Percentiles rank a stretch among this genome's conserved stretches.
These are phyloP conservation scores for Phytophthora hibernalis DNA, from an alignment of 352 stramenopile genomes.

Conservation along the genomic window DNA sequence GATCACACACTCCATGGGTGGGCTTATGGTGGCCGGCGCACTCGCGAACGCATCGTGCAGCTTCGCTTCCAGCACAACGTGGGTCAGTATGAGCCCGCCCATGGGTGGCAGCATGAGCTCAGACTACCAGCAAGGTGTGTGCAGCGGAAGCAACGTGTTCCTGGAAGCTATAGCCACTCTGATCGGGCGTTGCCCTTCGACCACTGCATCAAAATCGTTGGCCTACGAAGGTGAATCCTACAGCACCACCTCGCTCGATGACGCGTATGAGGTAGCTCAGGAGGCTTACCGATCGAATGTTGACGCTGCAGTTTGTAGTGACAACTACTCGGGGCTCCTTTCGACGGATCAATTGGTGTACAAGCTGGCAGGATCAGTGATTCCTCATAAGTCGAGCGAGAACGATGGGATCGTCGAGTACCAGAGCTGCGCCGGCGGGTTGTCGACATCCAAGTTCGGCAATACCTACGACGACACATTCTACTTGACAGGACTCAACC, in stretches of 20 bases:
- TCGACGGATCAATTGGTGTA: conserved; percentile 29
- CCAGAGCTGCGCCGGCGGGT: conserved; percentile 38
- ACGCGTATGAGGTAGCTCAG: conserved; percentile 30
- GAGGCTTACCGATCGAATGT: conserved; percentile 33
- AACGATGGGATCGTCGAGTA: conserved; percentile 45
- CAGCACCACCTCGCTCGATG: conserved; percentile 21
- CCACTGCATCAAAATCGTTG: conserved; percentile 19
- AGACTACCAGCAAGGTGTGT: conserved; percentile 38
- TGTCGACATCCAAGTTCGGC: conserved; percentile 36
- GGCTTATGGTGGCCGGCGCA: conserved; percentile 32
- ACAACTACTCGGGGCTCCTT: conserved; percentile 39
- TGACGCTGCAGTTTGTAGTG: conserved; percentile 41
- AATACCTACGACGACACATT: conserved; percentile 27
- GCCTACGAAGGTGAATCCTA: conserved; percentile 30
- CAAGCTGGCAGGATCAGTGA: conserved; percentile 27
- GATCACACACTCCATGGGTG: conserved; percentile 44
- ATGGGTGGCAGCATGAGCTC: conserved; percentile 46
- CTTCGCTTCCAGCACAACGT: conserved; percentile 34
- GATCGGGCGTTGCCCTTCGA: conserved; percentile 39
- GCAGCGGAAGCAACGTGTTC: conserved; percentile 27
- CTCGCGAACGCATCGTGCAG: conserved; percentile 45
- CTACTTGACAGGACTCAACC: conserved; percentile 49
- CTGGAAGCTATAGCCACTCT: conserved; percentile 34
- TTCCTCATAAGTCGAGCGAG: conserved; percentile 34
- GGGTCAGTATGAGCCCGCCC: conserved; percentile 38